Conservation (phyloP, 164 flowering plant species). For the Dillenia suffruticosa region DNA sequence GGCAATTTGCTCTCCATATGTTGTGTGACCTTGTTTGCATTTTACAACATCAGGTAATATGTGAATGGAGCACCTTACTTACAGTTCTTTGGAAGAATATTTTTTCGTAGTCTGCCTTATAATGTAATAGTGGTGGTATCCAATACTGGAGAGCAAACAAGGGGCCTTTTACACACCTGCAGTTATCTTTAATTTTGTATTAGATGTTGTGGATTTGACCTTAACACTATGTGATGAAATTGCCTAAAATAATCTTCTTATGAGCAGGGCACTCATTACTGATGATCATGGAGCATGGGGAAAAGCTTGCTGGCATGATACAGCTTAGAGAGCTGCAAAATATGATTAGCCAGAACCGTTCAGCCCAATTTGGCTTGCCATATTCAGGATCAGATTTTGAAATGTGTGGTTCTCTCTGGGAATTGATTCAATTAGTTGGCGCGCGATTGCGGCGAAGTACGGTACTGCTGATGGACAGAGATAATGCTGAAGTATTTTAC, state of each 20-base stretch:
- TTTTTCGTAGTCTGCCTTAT: no score
- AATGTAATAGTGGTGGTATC: no score
- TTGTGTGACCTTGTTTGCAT: no score
- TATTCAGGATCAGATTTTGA: constrained; percentile 36
- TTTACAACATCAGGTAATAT: no score
- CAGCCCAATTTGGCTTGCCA: constrained; percentile 25
- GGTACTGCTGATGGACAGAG: constrained; percentile 97
- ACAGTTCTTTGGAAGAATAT: no score
- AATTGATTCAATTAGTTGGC: constrained; percentile 85
- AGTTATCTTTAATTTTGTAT: no score
- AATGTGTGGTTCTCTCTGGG: constrained; percentile 82
- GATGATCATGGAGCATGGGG: constrained; percentile 93
- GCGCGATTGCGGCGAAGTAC: constrained; percentile 76
- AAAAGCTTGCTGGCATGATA: constrained; percentile 86
- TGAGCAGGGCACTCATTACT: constrained; percentile 74
- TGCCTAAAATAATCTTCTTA: constrained; percentile 5
- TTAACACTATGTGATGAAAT: no score
- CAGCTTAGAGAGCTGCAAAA: constrained; percentile 82
- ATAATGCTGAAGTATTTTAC: constrained; percentile 93
- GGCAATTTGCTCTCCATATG: no score
- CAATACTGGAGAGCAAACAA: no score
- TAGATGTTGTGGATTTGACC: no score
- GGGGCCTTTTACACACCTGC: no score
- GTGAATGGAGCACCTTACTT: no score
- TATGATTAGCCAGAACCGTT: constrained; percentile 46